Base-by-base conservation (phyloP, 2,329 filamentous ascomycete species). In the Clarireedia paspali region DNA sequence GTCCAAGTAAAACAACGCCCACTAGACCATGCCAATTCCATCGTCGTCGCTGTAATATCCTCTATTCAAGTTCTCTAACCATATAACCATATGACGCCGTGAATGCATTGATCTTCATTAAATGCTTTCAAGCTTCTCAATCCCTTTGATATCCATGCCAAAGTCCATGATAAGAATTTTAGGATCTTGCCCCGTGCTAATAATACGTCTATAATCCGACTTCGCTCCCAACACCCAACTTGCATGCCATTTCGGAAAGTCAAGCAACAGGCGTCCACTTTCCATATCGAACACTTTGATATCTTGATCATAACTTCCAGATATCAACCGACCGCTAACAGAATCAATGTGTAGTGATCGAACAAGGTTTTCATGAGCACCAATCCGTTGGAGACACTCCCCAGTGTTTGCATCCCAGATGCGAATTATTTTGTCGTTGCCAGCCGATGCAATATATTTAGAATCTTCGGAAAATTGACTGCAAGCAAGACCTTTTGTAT, bases 181-280 rank as follows among this genome's bases (percentile, higher is more conserved):
- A 36, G 91, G 88, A 67, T 96, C 91, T 72, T 99, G 94, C 50
- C 91, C 94, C 0, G 92, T 95, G 65, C 90, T 94, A 60, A 99
- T 89, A 60, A 99, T 94, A 59, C 94, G 84, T 57, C 92, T 81
- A 71, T 97, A 97, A 69, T 99, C 92, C 60, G 89, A 91, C 78
- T 96, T 96, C 51, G 94, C 94, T 61, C 89, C 91, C 57, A 99
- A 75, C 67, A 99, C 95, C 94, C 94, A 99, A 72, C 90, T 95
- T 10, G 87, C 87, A 57, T 96, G 95, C 91, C 91, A 97, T 63
- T 88, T 85, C n/a, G 91, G 88, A 66, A 96, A 92, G 64, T 91
- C 85, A 60, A 95, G 82, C 58, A 92, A 80, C 63, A 90, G 79
- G 47, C 84, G 76, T 36, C 91, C 92, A 2, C 85, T 87, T 61